Conservation (phyloP, 2,329 filamentous ascomycete species). For the Parastagonospora nodorum region DNA sequence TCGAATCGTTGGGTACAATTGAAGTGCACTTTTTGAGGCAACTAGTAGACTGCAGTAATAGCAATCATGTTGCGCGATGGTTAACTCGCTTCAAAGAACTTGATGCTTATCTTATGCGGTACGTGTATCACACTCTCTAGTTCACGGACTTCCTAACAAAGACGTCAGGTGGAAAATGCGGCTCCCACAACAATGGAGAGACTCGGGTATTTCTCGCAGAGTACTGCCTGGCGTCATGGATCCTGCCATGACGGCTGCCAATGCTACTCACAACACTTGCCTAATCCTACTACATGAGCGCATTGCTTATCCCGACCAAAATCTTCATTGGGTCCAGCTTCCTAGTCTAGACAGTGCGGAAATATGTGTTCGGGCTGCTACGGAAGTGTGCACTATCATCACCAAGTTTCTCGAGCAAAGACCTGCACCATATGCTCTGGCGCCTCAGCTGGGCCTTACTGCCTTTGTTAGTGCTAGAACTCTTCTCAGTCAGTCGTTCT, state of each 20-base stretch:
- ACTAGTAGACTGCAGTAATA: background rate
- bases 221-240: slow-evolving; percentile 5
- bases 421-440: background rate
- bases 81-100: slow-evolving; percentile 1
- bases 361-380: background rate
- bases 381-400: background rate
- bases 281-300: slow-evolving; percentile 1
- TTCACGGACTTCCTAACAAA: background rate
- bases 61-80: background rate
- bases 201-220: slow-evolving; percentile 5
- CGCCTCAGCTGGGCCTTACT: slow-evolving; percentile 4
- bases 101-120: slow-evolving; percentile 1
- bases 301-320: slow-evolving; percentile 2
- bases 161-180: background rate
- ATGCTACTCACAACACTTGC: slow-evolving; percentile 5
- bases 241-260: slow-evolving; percentile 5
- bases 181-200: slow-evolving; percentile 5
- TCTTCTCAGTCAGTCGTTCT: slow-evolving; percentile 1
- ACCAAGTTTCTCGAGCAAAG: background rate
- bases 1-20: slow-evolving; percentile 3
- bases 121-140: background rate
- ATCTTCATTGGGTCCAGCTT: slow-evolving; percentile 1
- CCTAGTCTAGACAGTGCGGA: slow-evolving; percentile 4
- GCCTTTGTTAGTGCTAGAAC: slow-evolving; percentile 6
- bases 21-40: background rate